phyloP scores from a whole-genome alignment of 176 grass and related monocot species.

The Avena sativa region DNA sequence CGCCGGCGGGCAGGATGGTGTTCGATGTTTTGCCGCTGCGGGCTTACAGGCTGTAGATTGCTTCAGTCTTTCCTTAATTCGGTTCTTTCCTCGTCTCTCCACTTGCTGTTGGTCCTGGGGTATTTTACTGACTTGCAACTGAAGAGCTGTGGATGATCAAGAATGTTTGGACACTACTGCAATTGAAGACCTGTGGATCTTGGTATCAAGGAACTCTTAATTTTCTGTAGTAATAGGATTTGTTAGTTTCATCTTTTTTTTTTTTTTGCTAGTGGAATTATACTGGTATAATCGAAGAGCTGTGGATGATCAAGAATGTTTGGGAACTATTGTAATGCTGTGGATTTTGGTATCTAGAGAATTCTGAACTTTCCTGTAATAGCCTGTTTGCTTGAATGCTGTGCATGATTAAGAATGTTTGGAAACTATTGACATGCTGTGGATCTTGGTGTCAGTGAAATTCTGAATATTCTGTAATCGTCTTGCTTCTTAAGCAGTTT shows the following conservation, averaged over 20 bases:
- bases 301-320: background rate
- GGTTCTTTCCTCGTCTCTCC: background rate
- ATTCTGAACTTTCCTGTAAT: background rate
- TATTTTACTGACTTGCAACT: background rate
- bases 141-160: background rate
- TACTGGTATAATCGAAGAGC: background rate
- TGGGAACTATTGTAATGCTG: background rate
- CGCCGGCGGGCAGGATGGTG: background rate
- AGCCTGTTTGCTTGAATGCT: background rate
- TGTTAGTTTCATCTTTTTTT: too few relatives aligned
- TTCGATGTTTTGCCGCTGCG: constrained; percentile 23
- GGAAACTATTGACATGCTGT: background rate
- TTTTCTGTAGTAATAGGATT: background rate
- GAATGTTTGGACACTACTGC: background rate
- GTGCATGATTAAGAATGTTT: background rate
- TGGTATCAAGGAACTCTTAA: background rate
- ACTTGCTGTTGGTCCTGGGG: background rate
- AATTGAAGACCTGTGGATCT: background rate
- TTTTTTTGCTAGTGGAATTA: background rate
- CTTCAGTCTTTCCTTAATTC: background rate
- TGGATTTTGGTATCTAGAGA: background rate
- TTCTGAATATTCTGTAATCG: background rate
- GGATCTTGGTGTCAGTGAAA: background rate
- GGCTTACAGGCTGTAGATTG: constrained; percentile 26
- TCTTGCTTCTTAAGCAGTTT: background rate